Percentiles rank a stretch among this genome's conserved stretches.
Evolutionary conservation across 1,284 basidiomycete genomes (phyloP).

Genomic region (Papiliotrema nemorosa): DNA sequence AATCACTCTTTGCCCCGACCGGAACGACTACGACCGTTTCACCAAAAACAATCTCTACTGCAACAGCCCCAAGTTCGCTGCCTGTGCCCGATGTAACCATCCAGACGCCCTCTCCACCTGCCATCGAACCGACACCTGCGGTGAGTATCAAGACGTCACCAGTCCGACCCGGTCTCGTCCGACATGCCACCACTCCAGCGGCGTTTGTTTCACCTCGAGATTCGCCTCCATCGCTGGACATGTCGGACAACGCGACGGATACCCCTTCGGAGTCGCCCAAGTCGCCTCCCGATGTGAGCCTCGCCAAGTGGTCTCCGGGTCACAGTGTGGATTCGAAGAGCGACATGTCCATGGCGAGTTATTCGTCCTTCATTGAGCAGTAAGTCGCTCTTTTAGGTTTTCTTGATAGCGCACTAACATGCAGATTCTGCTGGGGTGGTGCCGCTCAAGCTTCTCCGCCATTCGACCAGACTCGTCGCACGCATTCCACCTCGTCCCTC

Average conservation of each 20-base stretch:
- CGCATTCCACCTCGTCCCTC: slow-evolving; percentile 39
- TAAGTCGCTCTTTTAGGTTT: slow-evolving; percentile 21
- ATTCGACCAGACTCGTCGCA: slow-evolving; percentile 13
- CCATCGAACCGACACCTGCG: slow-evolving; percentile 11
- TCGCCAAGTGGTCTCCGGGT: slow-evolving; percentile 29
- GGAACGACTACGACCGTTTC: neutral
- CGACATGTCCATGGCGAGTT: slow-evolving; percentile 28
- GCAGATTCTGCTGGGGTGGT: slow-evolving; percentile 46
- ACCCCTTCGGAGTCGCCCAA: slow-evolving; percentile 35
- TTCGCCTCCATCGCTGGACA: slow-evolving; percentile 31
- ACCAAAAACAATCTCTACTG: neutral
- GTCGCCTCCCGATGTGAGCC: slow-evolving; percentile 32
- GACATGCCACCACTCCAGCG: slow-evolving; percentile 15
- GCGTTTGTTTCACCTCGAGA: slow-evolving; percentile 15
- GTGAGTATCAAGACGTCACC: neutral
- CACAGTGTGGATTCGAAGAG: slow-evolving; percentile 10
- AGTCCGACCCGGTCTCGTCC: slow-evolving; percentile 11
- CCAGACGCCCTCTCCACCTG: slow-evolving; percentile 30
- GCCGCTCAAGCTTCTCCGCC: slow-evolving; percentile 7
- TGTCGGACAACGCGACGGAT: slow-evolving; percentile 19
- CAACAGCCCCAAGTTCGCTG: neutral
- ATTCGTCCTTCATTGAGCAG: slow-evolving; percentile 48
- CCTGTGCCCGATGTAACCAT: slow-evolving; percentile 15
- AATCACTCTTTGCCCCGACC: no score
- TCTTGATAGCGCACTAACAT: neutral